A percentile compares a stretch with the other conserved stretches of the same genome.
Evolutionary conservation across 1,284 basidiomycete species (phyloP).

Genomic region (Ceratobasidium papillatum): DNA sequence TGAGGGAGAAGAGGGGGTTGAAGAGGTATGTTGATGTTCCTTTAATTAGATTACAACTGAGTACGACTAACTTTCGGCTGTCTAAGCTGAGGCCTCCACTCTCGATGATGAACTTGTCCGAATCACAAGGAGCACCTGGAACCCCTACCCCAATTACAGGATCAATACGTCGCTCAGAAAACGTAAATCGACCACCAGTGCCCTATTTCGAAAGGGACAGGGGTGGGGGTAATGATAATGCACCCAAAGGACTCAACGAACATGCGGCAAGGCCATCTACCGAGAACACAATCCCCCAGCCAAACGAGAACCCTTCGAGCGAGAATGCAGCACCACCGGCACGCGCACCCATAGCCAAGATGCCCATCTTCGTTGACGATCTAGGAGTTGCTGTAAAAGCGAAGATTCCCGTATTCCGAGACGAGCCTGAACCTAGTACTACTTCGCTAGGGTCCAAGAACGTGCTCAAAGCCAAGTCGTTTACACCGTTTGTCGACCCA

Average conservation of each 20-base stretch:
- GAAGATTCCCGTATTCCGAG: constrained; percentile 32
- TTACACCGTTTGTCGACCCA: constrained; percentile 44
- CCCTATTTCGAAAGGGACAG: constrained; percentile 28
- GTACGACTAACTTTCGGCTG: background rate
- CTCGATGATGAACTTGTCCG: constrained; percentile 34
- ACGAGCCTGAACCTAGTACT: constrained; percentile 23
- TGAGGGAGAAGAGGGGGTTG: constrained; percentile 34
- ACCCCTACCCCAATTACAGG: constrained; percentile 52
- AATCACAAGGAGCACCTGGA: constrained; percentile 16
- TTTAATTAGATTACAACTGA: background rate
- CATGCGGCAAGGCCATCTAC: constrained; percentile 7
- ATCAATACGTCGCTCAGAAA: constrained; percentile 41
- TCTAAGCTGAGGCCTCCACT: constrained; percentile 22
- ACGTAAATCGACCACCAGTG: constrained; percentile 19
- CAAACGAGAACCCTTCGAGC: constrained; percentile 38
- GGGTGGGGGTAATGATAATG: constrained; percentile 27
- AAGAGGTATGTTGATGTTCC: background rate
- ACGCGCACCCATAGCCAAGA: constrained; percentile 36
- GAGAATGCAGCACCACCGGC: constrained; percentile 25
- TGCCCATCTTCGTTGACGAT: constrained; percentile 49
- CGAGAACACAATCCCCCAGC: constrained; percentile 27
- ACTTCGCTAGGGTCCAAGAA: constrained; percentile 25
- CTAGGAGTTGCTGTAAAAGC: constrained; percentile 30
- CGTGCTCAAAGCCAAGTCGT: constrained; percentile 39
- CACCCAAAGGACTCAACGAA: constrained; percentile 8